Evolutionary conservation across 768 basidiomycete genomes (phyloP), one percentile per base, ranked within the genome.

Genomic region (Tylopilus balloui): DNA sequence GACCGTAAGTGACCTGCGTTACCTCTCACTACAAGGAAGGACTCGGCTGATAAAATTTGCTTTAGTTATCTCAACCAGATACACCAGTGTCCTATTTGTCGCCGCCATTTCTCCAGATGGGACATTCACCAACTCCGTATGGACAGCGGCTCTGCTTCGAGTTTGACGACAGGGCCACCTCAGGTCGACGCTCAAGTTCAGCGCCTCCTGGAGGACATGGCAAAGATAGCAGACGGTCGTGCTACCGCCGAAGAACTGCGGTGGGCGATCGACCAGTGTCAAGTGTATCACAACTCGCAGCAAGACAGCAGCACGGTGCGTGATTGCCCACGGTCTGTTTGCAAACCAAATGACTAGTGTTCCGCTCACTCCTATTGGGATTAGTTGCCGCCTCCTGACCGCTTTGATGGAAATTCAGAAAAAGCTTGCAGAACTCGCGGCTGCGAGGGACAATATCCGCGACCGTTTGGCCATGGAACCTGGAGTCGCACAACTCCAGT

Each of bases 31-130:
- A 13, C 34, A 34, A 17, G n/a, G 9, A n/a, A 17, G 17, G 17
- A 34, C 14, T 32, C 14, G 34, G n/a, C 34, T 46, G 11, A 42
- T 24, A 29, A 32, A 10, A 3, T 15, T n/a, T n/a, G 14, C 23
- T 2, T 24, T 27, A 57, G 56, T 17, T 57, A 51, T 38, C 51
- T 57, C 27, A 17, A 31, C 10, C 19, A 4, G 3, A 45, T 57
- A 38, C 38, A 39, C 6, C 45, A 45, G 21, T 57, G 56, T 11
- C 55, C 56, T 5, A 19, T 57, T 9, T 57, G 56, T 24, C 51
- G 51, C 34, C 8, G 17, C 38, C 4, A n/a, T 9, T 58, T 54
- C 24, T 25, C 17, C 3, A 21, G 17, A 4, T 2, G 0, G 11
- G 52, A 54, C 12, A 38, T 54, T 40, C 40, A 17, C 25, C 40